Conservation (phyloP, 257 asterid genomes). For the Solanum paucissectum region DNA sequence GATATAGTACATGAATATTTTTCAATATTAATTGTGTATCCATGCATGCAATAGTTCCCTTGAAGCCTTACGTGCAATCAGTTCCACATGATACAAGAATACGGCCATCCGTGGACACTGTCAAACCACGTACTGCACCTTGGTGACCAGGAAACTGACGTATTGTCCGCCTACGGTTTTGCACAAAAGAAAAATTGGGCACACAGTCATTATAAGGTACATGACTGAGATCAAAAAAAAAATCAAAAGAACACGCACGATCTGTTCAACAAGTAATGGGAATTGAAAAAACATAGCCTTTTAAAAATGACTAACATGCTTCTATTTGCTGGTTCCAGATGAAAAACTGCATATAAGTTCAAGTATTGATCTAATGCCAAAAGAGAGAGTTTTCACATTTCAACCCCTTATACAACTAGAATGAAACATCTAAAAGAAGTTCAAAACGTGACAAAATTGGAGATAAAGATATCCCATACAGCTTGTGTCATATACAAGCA, state of each 20-base stretch:
- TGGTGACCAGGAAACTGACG: slow-evolving; percentile 95
- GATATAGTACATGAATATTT: neutral
- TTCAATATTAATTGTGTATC: neutral
- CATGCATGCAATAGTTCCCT: neutral
- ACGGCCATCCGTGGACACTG: slow-evolving; percentile 83
- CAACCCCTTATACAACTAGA: neutral
- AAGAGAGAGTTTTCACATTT: neutral
- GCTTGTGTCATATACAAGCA: neutral
- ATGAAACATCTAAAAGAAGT: neutral
- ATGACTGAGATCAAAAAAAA: neutral
- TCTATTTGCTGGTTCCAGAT: neutral
- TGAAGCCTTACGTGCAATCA: slow-evolving; percentile 71
- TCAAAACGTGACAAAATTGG: neutral
- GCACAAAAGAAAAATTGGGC: neutral
- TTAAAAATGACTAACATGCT: neutral
- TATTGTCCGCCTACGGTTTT: slow-evolving; percentile 53
- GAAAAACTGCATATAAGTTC: neutral
- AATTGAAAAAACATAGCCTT: neutral
- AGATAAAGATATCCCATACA: neutral
- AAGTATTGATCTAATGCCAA: neutral
- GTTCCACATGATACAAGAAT: slow-evolving; percentile 91
- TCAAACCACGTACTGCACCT: slow-evolving; percentile 78
- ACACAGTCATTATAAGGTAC: neutral
- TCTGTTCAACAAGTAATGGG: neutral
- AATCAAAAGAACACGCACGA: neutral